Percentiles rank a stretch among this genome's conserved stretches.
These are phyloP conservation scores for Mucor irregularis DNA, from an alignment of 371 early-diverging fungal genomes.

Conservation along the genomic window DNA sequence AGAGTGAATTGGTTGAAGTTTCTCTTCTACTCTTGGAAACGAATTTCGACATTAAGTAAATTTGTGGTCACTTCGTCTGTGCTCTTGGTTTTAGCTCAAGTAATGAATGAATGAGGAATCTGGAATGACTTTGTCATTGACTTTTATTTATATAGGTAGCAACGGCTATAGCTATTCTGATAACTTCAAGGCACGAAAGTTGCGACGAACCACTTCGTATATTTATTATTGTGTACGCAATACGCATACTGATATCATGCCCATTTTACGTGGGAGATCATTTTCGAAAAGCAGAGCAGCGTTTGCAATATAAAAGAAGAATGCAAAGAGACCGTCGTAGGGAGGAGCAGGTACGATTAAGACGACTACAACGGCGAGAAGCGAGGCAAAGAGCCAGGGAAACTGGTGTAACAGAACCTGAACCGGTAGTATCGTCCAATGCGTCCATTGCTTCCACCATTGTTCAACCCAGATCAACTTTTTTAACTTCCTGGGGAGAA, in stretches of 20 bases:
- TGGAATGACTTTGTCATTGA: too few relatives aligned
- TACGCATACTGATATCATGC: conserved; percentile 28
- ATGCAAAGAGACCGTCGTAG: conserved; percentile 6
- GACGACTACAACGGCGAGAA: conserved; percentile 8
- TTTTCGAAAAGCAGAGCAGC: conserved; percentile 10
- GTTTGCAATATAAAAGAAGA: not conserved
- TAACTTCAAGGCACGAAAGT: conserved; percentile 31
- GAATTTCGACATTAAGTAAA: conserved; percentile 3
- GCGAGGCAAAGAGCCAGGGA: not conserved
- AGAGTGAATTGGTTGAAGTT: conserved; percentile 6
- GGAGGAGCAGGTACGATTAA: conserved; percentile 17
- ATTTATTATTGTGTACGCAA: conserved; percentile 34
- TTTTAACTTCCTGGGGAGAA: not conserved
- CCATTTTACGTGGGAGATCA: conserved; percentile 34
- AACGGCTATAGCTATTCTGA: conserved; percentile 28
- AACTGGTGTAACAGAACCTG: not conserved
- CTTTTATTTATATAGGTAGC: conserved; percentile 18
- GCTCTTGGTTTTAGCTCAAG: conserved; percentile 4
- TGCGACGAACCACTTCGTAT: conserved; percentile 43
- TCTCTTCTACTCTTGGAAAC: conserved; percentile 12
- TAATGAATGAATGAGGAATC: too few relatives aligned
- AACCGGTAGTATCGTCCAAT: not conserved
- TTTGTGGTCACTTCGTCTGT: not conserved
- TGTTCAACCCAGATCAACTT: not conserved
- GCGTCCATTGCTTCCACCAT: not conserved